These are phyloP conservation scores for Beta vulgaris DNA, from an alignment of 148 eudicot genomes.

Conservation along the genomic window DNA sequence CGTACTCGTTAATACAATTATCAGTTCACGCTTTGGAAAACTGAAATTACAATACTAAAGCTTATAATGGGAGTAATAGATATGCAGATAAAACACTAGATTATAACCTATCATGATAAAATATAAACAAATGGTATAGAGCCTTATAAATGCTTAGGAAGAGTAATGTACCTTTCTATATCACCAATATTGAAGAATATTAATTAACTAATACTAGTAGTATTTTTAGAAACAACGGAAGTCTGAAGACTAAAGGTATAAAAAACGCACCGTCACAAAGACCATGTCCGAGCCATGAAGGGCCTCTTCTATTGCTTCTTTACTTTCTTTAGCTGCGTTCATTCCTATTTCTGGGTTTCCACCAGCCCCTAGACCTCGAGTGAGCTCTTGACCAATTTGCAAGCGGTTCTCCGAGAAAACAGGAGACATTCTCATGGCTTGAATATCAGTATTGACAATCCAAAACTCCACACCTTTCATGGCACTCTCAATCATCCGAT, in stretches of 20 bases:
- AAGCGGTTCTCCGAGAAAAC: slow-evolving; percentile 74
- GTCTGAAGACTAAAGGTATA: not conserved
- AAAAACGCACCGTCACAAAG: slow-evolving; percentile 81
- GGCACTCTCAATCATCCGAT: slow-evolving; percentile 92
- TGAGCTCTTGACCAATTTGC: slow-evolving; percentile 94
- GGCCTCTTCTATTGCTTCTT: slow-evolving; percentile 74
- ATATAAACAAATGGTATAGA: not conserved
- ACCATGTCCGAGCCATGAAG: slow-evolving; percentile 95
- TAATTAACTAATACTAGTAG: not conserved
- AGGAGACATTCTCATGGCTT: slow-evolving; percentile 96
- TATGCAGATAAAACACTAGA: not conserved
- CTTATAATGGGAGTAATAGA: not conserved
- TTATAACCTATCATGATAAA: not conserved
- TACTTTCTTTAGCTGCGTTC: slow-evolving; percentile 97
- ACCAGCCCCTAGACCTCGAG: slow-evolving; percentile 97
- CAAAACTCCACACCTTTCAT: slow-evolving; percentile 98
- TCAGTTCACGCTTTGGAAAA: not conserved
- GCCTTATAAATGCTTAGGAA: not conserved
- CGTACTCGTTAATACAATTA: not conserved
- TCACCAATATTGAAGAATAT: not conserved
- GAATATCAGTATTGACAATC: slow-evolving; percentile 95
- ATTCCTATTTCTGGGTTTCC: slow-evolving; percentile 94
- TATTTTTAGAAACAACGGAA: not conserved
- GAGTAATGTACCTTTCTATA: not conserved
- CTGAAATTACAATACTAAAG: not conserved